Base-by-base conservation (phyloP, 2,329 filamentous ascomycete species). In the Didymella pomorum region DNA sequence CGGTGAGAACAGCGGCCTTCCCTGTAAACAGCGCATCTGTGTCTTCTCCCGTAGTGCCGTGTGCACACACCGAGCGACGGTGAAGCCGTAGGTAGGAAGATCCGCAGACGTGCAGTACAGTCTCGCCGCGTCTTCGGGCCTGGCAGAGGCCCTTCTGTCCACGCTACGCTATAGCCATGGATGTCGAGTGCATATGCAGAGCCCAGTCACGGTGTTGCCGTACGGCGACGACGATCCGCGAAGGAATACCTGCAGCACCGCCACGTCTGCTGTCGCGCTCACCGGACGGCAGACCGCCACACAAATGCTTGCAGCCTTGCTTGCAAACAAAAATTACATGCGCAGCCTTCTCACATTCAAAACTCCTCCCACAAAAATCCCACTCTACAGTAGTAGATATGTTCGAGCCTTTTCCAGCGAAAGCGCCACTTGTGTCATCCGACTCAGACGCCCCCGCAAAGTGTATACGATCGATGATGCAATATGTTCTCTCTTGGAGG, bases 401-500 rank as follows among this genome's bases (percentile, higher is more conserved):
- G 86, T 88, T 82, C 84, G 81, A 85, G 82, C 82, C 64, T 74
- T 71, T 75, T 76, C 75, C 75, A 78, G 73, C 70, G 70, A 70
- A 69, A 64, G 67, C 73, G 73, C 71, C 75, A 78, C 66, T 61
- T 58, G 49, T 58, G 49, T 52, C 56, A 53, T 58, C 49, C 56
- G 56, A 52, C 49, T 53, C 51, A 67, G 69, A 68, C 73, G 73
- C 67, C 52, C 44, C 61, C 73, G 66, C 72, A 77, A 77, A 77
- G 75, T 77, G 74, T 77, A 76, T 75, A 75, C 65, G 68, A 72
- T 76, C 77, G 70, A 74, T 76, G 70, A 81, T 91, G 89, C 89
- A 93, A 94, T 94, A 90, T 83, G 80, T 79, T 79, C 66, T 57
- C 65, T 82, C 90, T 93, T 85, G 84, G 88, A 87, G 88, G 86